Conservation (phyloP, 2,329 filamentous ascomycete species). For the Sclerotinia trifoliorum region DNA sequence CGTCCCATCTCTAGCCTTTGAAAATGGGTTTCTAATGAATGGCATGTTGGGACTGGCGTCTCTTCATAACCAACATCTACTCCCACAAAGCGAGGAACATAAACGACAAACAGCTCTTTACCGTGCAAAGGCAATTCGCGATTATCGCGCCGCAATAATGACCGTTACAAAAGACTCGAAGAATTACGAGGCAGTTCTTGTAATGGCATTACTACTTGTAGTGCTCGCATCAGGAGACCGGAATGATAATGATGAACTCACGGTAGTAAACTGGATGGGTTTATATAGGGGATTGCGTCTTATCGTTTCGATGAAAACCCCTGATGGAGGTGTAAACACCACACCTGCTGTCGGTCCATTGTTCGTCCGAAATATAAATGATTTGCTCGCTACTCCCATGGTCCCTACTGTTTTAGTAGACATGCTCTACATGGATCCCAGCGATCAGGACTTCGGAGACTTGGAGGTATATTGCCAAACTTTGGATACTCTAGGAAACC, state of each 20-base stretch:
- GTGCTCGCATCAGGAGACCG: conserved; percentile 31
- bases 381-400: conserved; percentile 27
- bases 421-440: conserved; percentile 32
- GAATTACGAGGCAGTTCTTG: conserved; percentile 34
- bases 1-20: conserved; percentile 37
- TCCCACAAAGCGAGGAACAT: conserved; percentile 24
- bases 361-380: conserved; percentile 30
- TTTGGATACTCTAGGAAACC: conserved; percentile 33
- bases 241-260: conserved; percentile 28
- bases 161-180: conserved; percentile 23
- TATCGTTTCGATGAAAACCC: conserved; percentile 15
- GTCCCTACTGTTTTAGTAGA: conserved; percentile 33
- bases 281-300: conserved; percentile 31
- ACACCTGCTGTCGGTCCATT: conserved; percentile 29
- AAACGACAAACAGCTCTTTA: conserved; percentile 32
- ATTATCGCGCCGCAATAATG: conserved; percentile 32
- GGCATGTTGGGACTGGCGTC: conserved; percentile 37
- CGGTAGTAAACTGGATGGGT: conserved; percentile 33
- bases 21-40: conserved; percentile 35
- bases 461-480: conserved; percentile 32
- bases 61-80: conserved; percentile 32
- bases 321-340: conserved; percentile 9
- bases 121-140: conserved; percentile 30
- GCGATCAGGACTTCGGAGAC: conserved; percentile 33
- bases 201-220: conserved; percentile 35